Conservation (phyloP, 352 stramenopile species). For the Pythium apleroticum region DNA sequence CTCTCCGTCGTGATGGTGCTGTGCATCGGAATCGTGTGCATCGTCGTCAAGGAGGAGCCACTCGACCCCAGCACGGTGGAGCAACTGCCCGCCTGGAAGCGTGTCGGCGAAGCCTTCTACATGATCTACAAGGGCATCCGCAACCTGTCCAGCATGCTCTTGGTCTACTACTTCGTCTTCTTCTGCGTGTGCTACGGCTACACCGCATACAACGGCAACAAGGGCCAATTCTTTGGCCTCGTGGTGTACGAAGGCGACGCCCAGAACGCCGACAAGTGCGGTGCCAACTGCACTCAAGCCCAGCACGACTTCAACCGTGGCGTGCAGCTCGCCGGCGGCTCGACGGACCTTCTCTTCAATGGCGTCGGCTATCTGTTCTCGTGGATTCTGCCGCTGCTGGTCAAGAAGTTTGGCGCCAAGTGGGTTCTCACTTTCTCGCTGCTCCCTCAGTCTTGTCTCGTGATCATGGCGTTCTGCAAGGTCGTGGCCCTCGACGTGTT, state of each 20-base stretch:
- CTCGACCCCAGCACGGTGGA: constrained; percentile 16
- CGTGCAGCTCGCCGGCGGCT: constrained; percentile 45
- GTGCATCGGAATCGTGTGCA: constrained; percentile 50
- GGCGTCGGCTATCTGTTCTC: constrained; percentile 44
- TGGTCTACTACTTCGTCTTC: constrained; percentile 44
- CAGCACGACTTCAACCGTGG: constrained; percentile 48
- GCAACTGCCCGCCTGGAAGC: constrained; percentile 1
- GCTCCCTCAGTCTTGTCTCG: constrained; percentile 49
- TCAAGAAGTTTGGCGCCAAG: constrained; percentile 31
- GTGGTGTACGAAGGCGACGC: constrained; percentile 36
- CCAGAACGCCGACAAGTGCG: neutral
- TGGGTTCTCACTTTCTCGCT: constrained; percentile 32
- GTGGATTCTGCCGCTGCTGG: constrained; percentile 11
- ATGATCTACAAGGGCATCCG: constrained; percentile 41
- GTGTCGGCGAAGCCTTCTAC: constrained; percentile 26
- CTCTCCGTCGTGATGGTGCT: constrained; percentile 62
- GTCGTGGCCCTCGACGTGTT: constrained; percentile 39
- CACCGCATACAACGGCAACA: constrained; percentile 64
- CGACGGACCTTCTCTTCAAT: constrained; percentile 40
- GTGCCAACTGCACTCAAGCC: constrained; percentile 19
- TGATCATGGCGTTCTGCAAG: constrained; percentile 47
- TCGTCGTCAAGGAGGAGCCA: constrained; percentile 53
- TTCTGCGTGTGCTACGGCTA: constrained; percentile 55
- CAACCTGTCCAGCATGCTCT: constrained; percentile 36
- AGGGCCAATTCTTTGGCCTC: constrained; percentile 59